Evolutionary conservation across 2,329 filamentous ascomycete species (phyloP).

Genomic region (Monilinia aucupariae): DNA sequence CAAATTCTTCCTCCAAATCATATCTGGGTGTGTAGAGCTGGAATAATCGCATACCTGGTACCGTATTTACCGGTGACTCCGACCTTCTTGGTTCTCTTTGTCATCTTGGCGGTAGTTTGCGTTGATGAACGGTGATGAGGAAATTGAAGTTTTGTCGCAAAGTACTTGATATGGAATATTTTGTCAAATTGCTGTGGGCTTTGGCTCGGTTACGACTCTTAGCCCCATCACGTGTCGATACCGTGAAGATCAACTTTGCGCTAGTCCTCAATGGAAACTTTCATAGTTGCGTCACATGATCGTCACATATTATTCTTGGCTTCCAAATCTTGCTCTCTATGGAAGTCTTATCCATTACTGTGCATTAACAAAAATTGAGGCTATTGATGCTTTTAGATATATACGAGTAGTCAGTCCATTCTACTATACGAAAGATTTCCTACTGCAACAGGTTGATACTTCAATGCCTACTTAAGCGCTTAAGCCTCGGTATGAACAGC

Average conservation of each 20-base stretch:
- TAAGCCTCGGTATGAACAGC: slow-evolving; percentile 7
- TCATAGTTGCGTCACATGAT: not conserved
- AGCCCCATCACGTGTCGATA: slow-evolving; percentile 7
- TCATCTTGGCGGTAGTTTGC: slow-evolving; percentile 62
- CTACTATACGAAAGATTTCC: not conserved
- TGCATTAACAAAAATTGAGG: not conserved
- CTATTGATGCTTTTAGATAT: too few species aligned
- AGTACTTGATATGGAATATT: slow-evolving; percentile 23
- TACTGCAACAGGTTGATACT: not conserved
- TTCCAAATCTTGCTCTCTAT: not conserved
- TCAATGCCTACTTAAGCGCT: not conserved
- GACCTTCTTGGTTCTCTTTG: slow-evolving; percentile 97
- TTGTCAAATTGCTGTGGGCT: slow-evolving; percentile 18
- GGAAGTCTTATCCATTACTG: not conserved
- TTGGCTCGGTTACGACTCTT: slow-evolving; percentile 17
- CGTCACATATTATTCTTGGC: not conserved
- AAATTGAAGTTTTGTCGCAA: slow-evolving; percentile 22
- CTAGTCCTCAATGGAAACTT: slow-evolving; percentile 4
- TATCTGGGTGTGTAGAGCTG: slow-evolving; percentile 16
- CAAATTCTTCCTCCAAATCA: not conserved
- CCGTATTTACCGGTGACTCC: slow-evolving; percentile 99
- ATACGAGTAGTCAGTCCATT: not conserved
- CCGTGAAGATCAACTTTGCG: not conserved
- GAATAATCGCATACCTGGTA: slow-evolving; percentile 66
- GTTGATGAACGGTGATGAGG: slow-evolving; percentile 29